Conservation (phyloP, 805 yeast genomes). For the Myxozyma sirexii region DNA sequence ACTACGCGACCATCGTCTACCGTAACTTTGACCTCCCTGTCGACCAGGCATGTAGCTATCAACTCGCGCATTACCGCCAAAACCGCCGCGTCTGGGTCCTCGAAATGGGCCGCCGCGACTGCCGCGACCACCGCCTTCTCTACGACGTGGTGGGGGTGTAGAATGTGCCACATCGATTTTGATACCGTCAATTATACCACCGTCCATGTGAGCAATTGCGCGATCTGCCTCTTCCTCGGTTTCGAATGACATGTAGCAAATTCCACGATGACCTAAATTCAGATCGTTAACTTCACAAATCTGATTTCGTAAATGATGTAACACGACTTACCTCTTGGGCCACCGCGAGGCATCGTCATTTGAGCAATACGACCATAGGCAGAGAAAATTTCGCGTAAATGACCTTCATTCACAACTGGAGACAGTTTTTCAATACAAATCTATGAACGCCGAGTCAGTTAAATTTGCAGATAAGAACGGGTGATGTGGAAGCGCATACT, state of each 20-base stretch:
- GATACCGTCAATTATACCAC: conserved; percentile 29
- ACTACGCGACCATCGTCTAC: conserved; percentile 23
- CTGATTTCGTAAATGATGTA: neutral
- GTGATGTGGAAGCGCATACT: too few relatives aligned
- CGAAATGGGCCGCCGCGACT: conserved; percentile 1
- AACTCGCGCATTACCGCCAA: conserved; percentile 2
- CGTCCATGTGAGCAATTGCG: conserved; percentile 34
- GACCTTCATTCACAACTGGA: conserved; percentile 23
- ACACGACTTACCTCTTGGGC: neutral
- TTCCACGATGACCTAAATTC: conserved; percentile 4
- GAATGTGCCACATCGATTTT: conserved; percentile 18
- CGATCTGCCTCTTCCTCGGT: conserved; percentile 23
- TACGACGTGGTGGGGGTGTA: conserved; percentile 12
- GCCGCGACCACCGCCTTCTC: neutral
- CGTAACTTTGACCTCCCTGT: neutral
- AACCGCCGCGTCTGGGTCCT: conserved; percentile 11
- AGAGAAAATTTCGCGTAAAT: conserved; percentile 31
- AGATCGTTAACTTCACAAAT: neutral
- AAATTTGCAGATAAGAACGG: too few relatives aligned
- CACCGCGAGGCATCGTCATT: conserved; percentile 16
- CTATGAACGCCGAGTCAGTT: conserved; percentile 11
- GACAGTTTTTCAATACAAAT: conserved; percentile 26
- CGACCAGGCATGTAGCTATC: conserved; percentile 23
- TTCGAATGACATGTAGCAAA: conserved; percentile 23
- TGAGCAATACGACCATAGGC: conserved; percentile 23